Evolutionary conservation across 805 yeast species (phyloP).

Genomic region (Candida coleopterorum): DNA sequence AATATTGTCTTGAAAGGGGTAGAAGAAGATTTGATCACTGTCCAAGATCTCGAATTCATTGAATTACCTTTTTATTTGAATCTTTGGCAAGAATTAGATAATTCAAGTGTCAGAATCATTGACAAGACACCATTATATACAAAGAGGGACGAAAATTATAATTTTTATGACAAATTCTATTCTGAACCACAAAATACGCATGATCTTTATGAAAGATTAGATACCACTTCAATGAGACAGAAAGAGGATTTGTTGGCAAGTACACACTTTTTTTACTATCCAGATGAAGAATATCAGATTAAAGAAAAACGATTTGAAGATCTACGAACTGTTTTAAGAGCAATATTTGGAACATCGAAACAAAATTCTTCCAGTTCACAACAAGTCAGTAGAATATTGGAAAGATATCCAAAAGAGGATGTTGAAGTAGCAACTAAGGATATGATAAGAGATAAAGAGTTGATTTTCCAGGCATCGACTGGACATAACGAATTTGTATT

Average conservation of each 20-base stretch:
- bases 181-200: constrained; percentile 7
- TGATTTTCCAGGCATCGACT: constrained; percentile 35
- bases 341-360: constrained; percentile 38
- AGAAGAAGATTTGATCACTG: constrained; percentile 46
- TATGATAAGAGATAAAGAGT: constrained; percentile 53
- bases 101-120: constrained; percentile 18
- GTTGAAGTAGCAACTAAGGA: constrained; percentile 18
- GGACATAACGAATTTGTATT: constrained; percentile 46
- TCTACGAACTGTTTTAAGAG: constrained; percentile 41
- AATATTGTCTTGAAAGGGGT: constrained; percentile 55
- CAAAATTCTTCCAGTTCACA: constrained; percentile 38
- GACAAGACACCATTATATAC: constrained; percentile 36
- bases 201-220: constrained; percentile 40
- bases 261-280: constrained; percentile 39
- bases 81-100: constrained; percentile 61
- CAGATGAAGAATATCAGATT: constrained; percentile 8
- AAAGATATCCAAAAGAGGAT: constrained; percentile 39
- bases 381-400: constrained; percentile 46
- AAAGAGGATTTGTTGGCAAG: constrained; percentile 53
- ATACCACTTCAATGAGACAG: constrained; percentile 64
- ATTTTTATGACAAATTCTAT: constrained; percentile 29
- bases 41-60: constrained; percentile 45
- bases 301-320: constrained; percentile 20
- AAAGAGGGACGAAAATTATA: constrained; percentile 43
- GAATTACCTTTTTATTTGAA: constrained; percentile 51